Percentiles rank a stretch among this genome's conserved stretches.
phyloP scores from a whole-genome alignment of 2,329 filamentous ascomycete species.

The Aspergillus fumigatiaffinis region DNA sequence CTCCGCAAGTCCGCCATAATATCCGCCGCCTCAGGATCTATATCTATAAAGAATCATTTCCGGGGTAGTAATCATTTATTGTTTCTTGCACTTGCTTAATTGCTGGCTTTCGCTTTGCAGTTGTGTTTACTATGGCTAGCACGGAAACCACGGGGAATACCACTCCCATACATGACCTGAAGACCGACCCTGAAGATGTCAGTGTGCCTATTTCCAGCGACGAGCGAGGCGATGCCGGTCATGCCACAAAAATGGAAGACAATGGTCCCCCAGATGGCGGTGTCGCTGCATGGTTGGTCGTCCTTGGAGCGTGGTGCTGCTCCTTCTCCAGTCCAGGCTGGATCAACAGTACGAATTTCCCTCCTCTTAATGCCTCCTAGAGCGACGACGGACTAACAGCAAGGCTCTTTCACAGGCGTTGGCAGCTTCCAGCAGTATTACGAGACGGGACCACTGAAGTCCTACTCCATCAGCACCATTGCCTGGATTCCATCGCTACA shows the following conservation, averaged over 20 bases:
- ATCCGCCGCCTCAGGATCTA: too few relatives aligned
- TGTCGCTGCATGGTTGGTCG: neutral
- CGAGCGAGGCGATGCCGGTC: neutral
- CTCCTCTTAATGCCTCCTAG: neutral
- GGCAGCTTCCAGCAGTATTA: slow-evolving; percentile 11
- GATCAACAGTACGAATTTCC: slow-evolving; percentile 3
- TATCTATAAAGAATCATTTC: too few relatives aligned
- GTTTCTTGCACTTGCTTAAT: too few relatives aligned
- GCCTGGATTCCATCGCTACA: too few relatives aligned
- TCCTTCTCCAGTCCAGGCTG: slow-evolving; percentile 6
- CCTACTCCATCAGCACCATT: too few relatives aligned
- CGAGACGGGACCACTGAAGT: too few relatives aligned
- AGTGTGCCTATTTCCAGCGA: neutral
- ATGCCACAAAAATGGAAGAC: neutral
- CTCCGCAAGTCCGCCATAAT: too few relatives aligned
- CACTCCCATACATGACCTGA: neutral
- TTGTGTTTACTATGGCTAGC: too few relatives aligned
- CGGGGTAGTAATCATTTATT: too few relatives aligned
- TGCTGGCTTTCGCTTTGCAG: too few relatives aligned
- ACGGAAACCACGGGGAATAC: too few relatives aligned
- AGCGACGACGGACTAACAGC: too few relatives aligned
- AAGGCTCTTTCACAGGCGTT: neutral
- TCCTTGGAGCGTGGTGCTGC: slow-evolving; percentile 5
- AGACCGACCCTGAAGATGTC: neutral
- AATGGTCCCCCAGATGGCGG: neutral